Conservation (phyloP, 257 asterid species). For the Ocimum tenuiflorum region DNA sequence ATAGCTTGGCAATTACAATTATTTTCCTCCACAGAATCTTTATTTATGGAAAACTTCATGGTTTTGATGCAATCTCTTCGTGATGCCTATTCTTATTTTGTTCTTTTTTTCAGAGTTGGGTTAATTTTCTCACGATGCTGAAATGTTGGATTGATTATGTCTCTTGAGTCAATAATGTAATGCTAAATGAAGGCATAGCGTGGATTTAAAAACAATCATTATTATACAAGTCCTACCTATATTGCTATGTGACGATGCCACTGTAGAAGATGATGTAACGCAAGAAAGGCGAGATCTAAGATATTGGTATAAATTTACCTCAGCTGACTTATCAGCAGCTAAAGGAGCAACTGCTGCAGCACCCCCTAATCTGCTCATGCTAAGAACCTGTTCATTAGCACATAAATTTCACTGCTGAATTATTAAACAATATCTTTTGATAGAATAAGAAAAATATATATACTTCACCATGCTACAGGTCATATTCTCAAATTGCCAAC, state of each 20-base stretch:
- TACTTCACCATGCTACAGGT: constrained; percentile 2
- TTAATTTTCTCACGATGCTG: no score
- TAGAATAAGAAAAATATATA: not conserved
- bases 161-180: no score
- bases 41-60: no score
- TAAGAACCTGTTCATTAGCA: constrained; percentile 50
- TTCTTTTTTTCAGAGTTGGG: no score
- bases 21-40: no score
- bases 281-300: not conserved
- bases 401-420: not conserved
- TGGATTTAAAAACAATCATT: not conserved
- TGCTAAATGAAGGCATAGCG: not conserved
- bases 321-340: constrained; percentile 53
- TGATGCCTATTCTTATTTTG: no score
- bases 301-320: constrained; percentile 34
- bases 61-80: no score
- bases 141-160: no score
- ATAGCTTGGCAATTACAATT: no score
- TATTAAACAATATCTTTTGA: not conserved
- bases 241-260: no score
- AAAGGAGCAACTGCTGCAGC: constrained; percentile 73
- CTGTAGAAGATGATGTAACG: no score
- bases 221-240: not conserved
- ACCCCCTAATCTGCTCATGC: constrained; percentile 93
- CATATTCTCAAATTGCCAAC: constrained; percentile 36